phyloP scores from a whole-genome alignment of 257 asterid genomes.

The Thymus quinquecostatus region DNA sequence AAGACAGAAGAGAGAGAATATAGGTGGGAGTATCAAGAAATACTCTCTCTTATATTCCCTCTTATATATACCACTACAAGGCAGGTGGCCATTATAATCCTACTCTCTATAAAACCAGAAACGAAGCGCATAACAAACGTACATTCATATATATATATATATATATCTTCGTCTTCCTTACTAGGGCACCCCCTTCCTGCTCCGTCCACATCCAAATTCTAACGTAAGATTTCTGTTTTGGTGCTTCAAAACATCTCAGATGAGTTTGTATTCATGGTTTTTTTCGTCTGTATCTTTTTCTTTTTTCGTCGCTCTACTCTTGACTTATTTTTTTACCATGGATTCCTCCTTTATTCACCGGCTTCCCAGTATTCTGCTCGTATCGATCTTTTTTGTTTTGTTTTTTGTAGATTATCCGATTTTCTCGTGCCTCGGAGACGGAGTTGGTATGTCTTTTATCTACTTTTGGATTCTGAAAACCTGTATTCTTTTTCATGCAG shows the following conservation, averaged over 20 bases:
- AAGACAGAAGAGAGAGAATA: slow-evolving; percentile 10
- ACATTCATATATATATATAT: neutral
- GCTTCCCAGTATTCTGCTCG: neutral
- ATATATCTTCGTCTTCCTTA: neutral
- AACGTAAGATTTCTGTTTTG: neutral
- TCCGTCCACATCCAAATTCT: neutral
- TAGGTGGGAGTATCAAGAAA: neutral
- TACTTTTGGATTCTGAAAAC: neutral
- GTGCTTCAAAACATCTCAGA: neutral
- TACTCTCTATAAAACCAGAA: neutral
- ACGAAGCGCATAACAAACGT: no score
- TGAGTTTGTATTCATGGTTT: neutral
- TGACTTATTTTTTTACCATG: neutral
- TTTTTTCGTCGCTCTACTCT: neutral
- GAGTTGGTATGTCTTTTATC: neutral
- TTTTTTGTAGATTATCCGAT: neutral
- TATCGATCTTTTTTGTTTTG: neutral
- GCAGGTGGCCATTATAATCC: neutral
- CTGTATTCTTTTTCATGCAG: no score
- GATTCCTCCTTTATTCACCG: neutral
- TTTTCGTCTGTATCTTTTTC: neutral
- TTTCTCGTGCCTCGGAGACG: neutral
- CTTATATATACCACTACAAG: neutral
- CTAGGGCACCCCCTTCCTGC: neutral
- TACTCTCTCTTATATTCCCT: neutral